These are phyloP conservation scores for Jatropha curcas DNA, from an alignment of 345 rosid genomes.

Conservation along the genomic window DNA sequence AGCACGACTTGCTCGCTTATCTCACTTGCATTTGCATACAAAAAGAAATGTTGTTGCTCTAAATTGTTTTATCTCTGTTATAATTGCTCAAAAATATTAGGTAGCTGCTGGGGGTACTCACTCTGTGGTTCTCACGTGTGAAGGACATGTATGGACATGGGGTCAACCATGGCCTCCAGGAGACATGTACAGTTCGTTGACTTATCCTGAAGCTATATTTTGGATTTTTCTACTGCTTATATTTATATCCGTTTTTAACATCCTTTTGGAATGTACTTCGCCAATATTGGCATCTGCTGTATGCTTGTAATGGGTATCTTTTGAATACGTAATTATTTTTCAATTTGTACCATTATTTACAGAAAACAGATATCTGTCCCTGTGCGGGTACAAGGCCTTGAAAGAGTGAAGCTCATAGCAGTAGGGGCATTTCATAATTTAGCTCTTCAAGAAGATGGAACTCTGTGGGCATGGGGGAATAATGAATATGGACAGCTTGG, in stretches of 20 bases:
- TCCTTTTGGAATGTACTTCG: background rate
- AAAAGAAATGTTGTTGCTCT: conserved; percentile 7
- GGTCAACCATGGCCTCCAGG: conserved; percentile 99
- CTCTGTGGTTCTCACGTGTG: conserved; percentile 90
- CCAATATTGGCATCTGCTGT: background rate
- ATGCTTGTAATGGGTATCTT: background rate
- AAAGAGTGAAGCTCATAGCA: conserved; percentile 76
- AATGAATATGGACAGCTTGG: conserved; percentile 99
- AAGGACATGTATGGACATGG: conserved; percentile 98
- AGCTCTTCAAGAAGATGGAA: conserved; percentile 93
- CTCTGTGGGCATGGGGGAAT: conserved; percentile 98
- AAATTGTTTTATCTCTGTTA: conserved; percentile 7
- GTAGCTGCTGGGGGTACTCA: conserved; percentile 99
- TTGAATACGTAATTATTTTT: background rate
- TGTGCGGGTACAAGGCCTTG: conserved; percentile 98
- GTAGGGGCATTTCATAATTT: conserved; percentile 99
- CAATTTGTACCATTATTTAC: conserved; percentile 16
- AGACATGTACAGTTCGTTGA: conserved; percentile 65
- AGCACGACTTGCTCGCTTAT: background rate
- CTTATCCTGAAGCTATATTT: conserved; percentile 8
- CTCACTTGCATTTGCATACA: conserved; percentile 3
- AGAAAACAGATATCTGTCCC: conserved; percentile 98
- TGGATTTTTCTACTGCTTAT: background rate
- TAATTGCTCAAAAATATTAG: conserved; percentile 40
- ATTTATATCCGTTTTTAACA: background rate